Conservation (phyloP, 305 asterid species). For the Vinca major region DNA sequence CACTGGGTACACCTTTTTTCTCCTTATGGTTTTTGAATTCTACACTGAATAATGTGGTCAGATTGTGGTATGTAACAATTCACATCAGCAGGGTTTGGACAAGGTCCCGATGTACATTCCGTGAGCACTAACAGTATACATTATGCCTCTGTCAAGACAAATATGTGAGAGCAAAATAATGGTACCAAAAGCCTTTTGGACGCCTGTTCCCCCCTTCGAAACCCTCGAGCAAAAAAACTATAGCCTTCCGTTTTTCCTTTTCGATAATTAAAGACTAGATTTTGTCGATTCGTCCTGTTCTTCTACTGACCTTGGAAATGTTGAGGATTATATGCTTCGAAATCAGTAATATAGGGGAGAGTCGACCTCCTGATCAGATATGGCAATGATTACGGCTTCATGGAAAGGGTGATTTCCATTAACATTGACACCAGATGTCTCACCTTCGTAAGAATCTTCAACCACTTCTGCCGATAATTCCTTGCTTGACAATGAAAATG, state of each 20-base stretch:
- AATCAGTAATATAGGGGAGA: conserved; percentile 11
- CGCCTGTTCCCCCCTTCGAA: background rate
- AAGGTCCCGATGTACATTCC: background rate
- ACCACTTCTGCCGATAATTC: conserved; percentile 36
- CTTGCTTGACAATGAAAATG: conserved; percentile 18
- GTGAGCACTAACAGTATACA: background rate
- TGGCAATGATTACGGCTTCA: conserved; percentile 4
- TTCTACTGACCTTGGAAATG: conserved; percentile 7
- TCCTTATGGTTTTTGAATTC: no score
- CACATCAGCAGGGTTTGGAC: no score
- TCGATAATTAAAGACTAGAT: background rate
- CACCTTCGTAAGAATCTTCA: conserved; percentile 53
- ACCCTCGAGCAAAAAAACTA: background rate
- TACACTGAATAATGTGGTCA: no score
- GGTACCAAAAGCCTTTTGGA: background rate
- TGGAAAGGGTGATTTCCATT: conserved; percentile 14
- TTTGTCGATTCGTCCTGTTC: conserved; percentile 1
- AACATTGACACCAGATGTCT: conserved; percentile 14
- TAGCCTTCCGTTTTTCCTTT: background rate
- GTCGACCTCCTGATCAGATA: conserved; percentile 12
- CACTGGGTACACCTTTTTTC: no score
- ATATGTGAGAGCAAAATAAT: background rate
- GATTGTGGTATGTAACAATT: no score
- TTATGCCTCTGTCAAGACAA: background rate
- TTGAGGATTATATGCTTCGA: conserved; percentile 4